Evolutionary conservation across 169 alveolate species (phyloP).

Genomic region (Eimeria acervulina): DNA sequence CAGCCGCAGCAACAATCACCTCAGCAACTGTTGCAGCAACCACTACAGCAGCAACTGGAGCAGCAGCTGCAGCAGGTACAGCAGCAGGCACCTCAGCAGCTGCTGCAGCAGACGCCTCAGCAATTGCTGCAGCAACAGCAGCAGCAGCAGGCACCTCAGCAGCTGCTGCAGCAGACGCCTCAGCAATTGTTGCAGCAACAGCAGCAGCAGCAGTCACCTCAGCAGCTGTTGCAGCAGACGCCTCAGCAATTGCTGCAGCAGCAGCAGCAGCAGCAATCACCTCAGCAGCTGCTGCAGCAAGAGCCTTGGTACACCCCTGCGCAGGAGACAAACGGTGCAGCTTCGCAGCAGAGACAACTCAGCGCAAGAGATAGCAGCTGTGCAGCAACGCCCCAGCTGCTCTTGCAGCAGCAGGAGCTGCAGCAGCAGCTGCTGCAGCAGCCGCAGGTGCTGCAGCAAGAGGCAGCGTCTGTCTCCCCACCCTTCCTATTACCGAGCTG

Average conservation of each 20-base stretch:
- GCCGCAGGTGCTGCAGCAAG: not conserved
- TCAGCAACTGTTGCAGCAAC: not conserved
- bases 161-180: not conserved
- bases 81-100: not conserved
- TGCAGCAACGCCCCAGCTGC: not conserved
- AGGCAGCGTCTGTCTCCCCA: not conserved
- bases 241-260: not conserved
- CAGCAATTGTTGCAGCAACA: not conserved
- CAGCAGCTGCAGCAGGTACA: not conserved
- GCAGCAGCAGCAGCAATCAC: not conserved
- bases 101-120: not conserved
- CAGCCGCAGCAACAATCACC: not conserved
- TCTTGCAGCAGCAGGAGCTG: not conserved
- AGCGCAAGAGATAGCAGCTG: not conserved
- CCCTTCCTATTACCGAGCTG: conserved; percentile 36
- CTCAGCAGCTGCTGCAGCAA: conserved; percentile 9
- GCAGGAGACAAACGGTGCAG: not conserved
- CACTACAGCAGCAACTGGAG: not conserved
- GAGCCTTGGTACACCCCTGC: conserved; percentile 17
- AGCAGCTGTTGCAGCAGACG: conserved; percentile 1
- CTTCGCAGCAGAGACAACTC: not conserved
- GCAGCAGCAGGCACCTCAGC: not conserved
- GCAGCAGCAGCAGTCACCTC: not conserved
- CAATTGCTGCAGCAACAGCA: not conserved
- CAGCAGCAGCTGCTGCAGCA: not conserved